These are phyloP conservation scores for Plenodomus tracheiphilus DNA, from an alignment of 2,329 filamentous ascomycete species.

Conservation along the genomic window DNA sequence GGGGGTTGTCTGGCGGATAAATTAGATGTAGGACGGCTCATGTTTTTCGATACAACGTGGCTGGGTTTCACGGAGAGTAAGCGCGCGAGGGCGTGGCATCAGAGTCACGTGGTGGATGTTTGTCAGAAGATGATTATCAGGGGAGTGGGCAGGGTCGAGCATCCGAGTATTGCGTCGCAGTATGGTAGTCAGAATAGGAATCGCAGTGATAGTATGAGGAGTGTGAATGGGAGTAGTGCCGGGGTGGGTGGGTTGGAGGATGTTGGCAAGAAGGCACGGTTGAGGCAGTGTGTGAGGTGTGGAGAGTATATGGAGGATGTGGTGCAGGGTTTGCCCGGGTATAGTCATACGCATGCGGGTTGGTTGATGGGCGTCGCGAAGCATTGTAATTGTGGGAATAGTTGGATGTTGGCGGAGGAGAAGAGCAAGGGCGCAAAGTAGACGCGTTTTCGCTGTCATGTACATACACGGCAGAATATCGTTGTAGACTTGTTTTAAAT, in stretches of 20 bases:
- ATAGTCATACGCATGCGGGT: constrained; percentile 32
- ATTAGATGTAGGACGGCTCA: constrained; percentile 68
- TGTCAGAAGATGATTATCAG: constrained; percentile 56
- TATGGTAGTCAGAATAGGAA: constrained; percentile 7
- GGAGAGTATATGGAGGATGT: constrained; percentile 53
- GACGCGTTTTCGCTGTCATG: neutral
- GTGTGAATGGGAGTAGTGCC: constrained; percentile 6
- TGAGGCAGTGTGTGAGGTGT: constrained; percentile 51
- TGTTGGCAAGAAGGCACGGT: constrained; percentile 17
- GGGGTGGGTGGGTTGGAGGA: neutral
- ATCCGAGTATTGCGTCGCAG: constrained; percentile 16
- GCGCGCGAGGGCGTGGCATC: constrained; percentile 62
- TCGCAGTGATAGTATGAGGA: constrained; percentile 29
- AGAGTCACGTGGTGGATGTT: constrained; percentile 62
- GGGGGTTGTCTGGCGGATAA: constrained; percentile 56
- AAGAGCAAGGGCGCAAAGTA: constrained; percentile 19
- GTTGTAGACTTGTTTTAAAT: too few species aligned
- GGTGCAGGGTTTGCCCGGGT: constrained; percentile 32
- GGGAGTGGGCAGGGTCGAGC: constrained; percentile 21
- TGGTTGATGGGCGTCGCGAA: constrained; percentile 46
- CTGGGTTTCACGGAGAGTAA: constrained; percentile 67
- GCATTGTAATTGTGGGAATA: constrained; percentile 44
- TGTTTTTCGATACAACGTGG: constrained; percentile 72
- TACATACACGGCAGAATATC: neutral
- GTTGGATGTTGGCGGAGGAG: constrained; percentile 41